Evolutionary conservation across 176 grass and related monocot species (phyloP).

Genomic region (Musa beccarii): DNA sequence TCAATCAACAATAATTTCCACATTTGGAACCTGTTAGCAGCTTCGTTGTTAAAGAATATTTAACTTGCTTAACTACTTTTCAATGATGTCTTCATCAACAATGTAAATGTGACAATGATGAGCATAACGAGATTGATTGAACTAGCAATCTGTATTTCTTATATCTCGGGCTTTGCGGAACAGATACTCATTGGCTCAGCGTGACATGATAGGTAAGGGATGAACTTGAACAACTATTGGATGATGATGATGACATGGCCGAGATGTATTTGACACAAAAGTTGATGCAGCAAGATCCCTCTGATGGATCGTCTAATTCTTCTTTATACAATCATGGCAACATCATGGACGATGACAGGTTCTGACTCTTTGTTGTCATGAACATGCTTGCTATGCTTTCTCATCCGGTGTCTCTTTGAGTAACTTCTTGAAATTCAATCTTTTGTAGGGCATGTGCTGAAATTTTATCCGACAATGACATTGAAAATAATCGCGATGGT

Average conservation of each 20-base stretch:
- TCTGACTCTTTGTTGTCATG: neutral
- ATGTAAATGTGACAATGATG: too few species aligned
- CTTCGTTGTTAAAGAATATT: too few species aligned
- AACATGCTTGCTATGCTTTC: too few species aligned
- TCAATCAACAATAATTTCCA: too few species aligned
- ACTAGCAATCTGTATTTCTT: neutral
- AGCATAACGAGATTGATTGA: too few species aligned
- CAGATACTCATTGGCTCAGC: neutral
- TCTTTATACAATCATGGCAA: constrained; percentile 1
- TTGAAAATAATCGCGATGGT: neutral
- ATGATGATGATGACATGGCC: constrained; percentile 64
- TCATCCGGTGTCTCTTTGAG: neutral
- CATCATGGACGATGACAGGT: constrained; percentile 33
- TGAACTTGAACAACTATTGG: constrained; percentile 64
- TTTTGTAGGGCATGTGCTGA: constrained; percentile 5
- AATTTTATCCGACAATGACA: neutral
- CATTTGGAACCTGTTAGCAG: too few species aligned
- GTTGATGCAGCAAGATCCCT: constrained; percentile 22
- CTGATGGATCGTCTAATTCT: constrained; percentile 14
- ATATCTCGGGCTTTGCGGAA: too few species aligned
- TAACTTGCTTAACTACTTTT: too few species aligned
- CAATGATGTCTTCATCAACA: too few species aligned
- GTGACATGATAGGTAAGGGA: constrained; percentile 46
- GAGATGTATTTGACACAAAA: constrained; percentile 61
- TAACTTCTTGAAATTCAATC: neutral